A percentile compares a stretch with the other conserved stretches of the same genome.
Evolutionary conservation across 2,329 filamentous ascomycete genomes (phyloP).

Genomic region (Fusarium sp.): DNA sequence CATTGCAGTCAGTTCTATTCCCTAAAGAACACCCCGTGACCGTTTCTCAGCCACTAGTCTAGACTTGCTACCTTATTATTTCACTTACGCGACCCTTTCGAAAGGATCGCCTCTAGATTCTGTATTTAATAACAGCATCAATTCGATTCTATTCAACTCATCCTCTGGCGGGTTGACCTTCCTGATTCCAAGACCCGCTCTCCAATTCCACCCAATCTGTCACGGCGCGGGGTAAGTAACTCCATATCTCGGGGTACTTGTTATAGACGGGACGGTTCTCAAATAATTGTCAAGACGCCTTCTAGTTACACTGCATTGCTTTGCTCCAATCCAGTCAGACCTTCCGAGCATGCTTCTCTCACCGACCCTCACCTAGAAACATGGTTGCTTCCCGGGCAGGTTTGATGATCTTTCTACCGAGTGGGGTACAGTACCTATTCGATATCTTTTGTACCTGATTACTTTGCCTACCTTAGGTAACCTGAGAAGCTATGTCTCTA

Average conservation of each 20-base stretch:
- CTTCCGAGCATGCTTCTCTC: slow-evolving; percentile 22
- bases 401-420: slow-evolving; percentile 9
- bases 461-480: no score
- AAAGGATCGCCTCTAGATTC: background rate
- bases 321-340: slow-evolving; percentile 11
- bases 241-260: slow-evolving; percentile 25
- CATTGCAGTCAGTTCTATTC: background rate
- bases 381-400: slow-evolving; percentile 5
- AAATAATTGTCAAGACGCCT: slow-evolving; percentile 12
- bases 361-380: slow-evolving; percentile 26
- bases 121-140: slow-evolving; percentile 5
- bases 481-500: background rate
- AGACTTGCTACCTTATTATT: background rate
- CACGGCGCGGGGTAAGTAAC: slow-evolving; percentile 29
- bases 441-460: background rate
- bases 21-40: slow-evolving; percentile 8
- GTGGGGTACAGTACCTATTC: background rate
- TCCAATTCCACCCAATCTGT: slow-evolving; percentile 13
- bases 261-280: background rate
- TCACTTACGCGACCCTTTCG: background rate
- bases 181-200: slow-evolving; percentile 28
- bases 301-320: slow-evolving; percentile 24
- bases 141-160: background rate
- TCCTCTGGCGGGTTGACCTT: slow-evolving; percentile 32
- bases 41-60: background rate